Evolutionary conservation across 2,329 filamentous ascomycete species (phyloP).

Genomic region (Stenocarpella maydis): DNA sequence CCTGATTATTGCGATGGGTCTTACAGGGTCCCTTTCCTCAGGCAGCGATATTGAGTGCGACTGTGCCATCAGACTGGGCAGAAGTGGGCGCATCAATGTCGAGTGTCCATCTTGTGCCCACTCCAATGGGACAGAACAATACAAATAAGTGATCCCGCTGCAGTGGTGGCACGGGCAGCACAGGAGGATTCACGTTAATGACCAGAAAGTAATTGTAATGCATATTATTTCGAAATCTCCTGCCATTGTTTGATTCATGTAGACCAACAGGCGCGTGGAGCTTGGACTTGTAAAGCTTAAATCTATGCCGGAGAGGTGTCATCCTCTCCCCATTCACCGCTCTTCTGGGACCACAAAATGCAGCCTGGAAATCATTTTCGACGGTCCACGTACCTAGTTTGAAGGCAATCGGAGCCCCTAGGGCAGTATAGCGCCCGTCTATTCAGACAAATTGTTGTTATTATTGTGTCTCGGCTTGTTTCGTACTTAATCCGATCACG

Average conservation of each 20-base stretch:
- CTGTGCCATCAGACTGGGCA: not conserved
- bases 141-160: not conserved
- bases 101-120: not conserved
- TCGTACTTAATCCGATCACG: too few species aligned
- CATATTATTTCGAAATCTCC: too few species aligned
- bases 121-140: not conserved
- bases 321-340: too few species aligned
- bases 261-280: not conserved
- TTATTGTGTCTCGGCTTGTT: too few species aligned
- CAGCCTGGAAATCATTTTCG: too few species aligned
- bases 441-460: too few species aligned
- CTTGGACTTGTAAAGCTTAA: rapidly evolving
- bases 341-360: too few species aligned
- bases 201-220: too few species aligned
- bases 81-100: not conserved
- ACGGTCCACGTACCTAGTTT: too few species aligned
- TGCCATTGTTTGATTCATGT: not conserved
- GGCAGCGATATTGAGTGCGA: too few species aligned
- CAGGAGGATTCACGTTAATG: not conserved
- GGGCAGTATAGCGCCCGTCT: too few species aligned
- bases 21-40: not conserved
- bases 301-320: not conserved
- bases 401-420: too few species aligned
- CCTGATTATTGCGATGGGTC: not conserved
- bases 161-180: not conserved